Conservation (phyloP, 2,329 filamentous ascomycete genomes). For the Gliomastix tumulicola region DNA sequence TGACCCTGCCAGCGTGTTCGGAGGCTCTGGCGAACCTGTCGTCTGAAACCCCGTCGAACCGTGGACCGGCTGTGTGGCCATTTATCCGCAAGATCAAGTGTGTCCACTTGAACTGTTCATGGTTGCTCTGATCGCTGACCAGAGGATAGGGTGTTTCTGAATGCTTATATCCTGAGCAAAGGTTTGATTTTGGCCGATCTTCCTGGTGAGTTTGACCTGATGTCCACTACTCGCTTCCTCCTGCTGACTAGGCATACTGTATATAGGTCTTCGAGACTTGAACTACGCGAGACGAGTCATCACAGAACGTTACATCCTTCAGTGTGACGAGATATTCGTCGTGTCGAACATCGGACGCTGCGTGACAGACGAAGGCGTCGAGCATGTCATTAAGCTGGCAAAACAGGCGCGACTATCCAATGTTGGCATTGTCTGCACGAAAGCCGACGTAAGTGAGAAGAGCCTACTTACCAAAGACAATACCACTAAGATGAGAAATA, state of each 20-base stretch:
- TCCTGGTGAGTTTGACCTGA: constrained; percentile 25
- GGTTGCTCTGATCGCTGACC: no score
- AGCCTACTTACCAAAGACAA: not conserved
- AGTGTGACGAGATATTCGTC: constrained; percentile 39
- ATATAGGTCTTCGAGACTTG: constrained; percentile 34
- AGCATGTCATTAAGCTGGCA: constrained; percentile 31
- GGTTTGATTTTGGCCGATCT: constrained; percentile 41
- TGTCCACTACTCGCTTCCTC: not conserved
- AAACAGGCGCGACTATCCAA: constrained; percentile 25
- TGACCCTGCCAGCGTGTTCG: constrained; percentile 21
- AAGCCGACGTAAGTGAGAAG: constrained; percentile 24
- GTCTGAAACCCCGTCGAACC: constrained; percentile 18
- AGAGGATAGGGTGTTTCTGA: constrained; percentile 28
- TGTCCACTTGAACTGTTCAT: constrained; percentile 2
- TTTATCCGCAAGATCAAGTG: constrained; percentile 36
- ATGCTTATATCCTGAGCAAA: constrained; percentile 37
- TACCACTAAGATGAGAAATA: not conserved
- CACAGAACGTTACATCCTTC: constrained; percentile 34
- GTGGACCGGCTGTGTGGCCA: constrained; percentile 27
- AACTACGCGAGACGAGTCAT: constrained; percentile 34
- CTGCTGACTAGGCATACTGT: no score
- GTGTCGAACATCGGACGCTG: constrained; percentile 33
- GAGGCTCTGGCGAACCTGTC: constrained; percentile 23
- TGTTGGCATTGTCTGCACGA: constrained; percentile 34
- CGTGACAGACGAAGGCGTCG: constrained; percentile 30